phyloP scores from a whole-genome alignment of 192 early-diverging fungal species.

The Umbelopsis vinacea region DNA sequence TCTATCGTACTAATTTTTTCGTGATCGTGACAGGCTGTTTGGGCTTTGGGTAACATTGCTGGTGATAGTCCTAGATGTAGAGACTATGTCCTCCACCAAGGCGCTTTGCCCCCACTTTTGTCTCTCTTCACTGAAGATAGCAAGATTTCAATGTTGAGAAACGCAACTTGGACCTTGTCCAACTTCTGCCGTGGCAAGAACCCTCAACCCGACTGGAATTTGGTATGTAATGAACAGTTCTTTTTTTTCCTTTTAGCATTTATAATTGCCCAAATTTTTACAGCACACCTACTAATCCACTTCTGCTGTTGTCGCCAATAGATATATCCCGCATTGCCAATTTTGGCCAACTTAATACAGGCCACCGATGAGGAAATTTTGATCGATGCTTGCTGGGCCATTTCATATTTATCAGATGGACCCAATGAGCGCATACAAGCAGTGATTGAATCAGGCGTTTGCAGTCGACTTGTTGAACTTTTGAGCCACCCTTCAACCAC shows the following conservation, averaged over 20 bases:
- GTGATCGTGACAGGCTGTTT: conserved; percentile 40
- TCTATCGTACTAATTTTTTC: background rate
- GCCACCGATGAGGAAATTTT: conserved; percentile 74
- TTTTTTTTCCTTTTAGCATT: background rate
- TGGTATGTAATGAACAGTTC: conserved; percentile 34
- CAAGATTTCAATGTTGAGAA: conserved; percentile 68
- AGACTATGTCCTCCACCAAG: conserved; percentile 46
- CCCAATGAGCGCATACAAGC: conserved; percentile 75
- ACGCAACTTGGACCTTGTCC: conserved; percentile 81
- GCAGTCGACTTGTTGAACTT: conserved; percentile 71
- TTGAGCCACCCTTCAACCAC: conserved; percentile 57
- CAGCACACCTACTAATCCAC: too few relatives aligned
- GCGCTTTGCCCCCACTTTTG: conserved; percentile 39
- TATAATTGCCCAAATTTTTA: too few relatives aligned
- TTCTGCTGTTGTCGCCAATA: background rate
- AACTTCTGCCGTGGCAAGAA: conserved; percentile 81
- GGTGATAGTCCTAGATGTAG: conserved; percentile 48
- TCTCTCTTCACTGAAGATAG: conserved; percentile 36
- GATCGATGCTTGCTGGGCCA: conserved; percentile 83
- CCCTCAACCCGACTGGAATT: conserved; percentile 71
- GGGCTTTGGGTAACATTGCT: conserved; percentile 61
- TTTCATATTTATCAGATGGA: conserved; percentile 80
- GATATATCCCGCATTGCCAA: conserved; percentile 28
- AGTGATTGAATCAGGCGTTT: conserved; percentile 78
- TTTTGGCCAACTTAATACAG: conserved; percentile 69